Conservation (phyloP, 768 basidiomycete genomes). For the Agaricus blazei region DNA sequence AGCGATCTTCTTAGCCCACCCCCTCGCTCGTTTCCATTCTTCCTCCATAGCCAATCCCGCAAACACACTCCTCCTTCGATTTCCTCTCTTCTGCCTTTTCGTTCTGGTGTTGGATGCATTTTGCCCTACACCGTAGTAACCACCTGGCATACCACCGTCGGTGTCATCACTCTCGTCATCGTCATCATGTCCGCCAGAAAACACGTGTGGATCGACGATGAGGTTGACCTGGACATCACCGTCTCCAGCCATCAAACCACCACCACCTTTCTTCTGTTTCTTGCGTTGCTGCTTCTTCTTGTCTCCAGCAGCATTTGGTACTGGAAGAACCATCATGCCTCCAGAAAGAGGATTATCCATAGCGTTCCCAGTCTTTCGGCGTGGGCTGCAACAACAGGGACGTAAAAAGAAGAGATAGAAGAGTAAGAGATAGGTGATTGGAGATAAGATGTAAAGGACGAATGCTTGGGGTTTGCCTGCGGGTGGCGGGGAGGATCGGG, state of each 20-base stretch:
- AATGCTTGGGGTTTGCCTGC: slow-evolving; percentile 47
- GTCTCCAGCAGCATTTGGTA: slow-evolving; percentile 31
- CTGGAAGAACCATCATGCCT: slow-evolving; percentile 57
- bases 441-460: slow-evolving; percentile 52
- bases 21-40: slow-evolving; percentile 53
- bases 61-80: slow-evolving; percentile 47
- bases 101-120: slow-evolving; percentile 13
- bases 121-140: slow-evolving; percentile 19
- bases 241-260: slow-evolving; percentile 24
- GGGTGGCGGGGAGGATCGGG: slow-evolving; percentile 51
- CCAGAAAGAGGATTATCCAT: slow-evolving; percentile 22
- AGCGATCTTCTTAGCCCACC: slow-evolving; percentile 47
- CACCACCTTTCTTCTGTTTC: slow-evolving; percentile 35
- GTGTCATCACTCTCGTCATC: slow-evolving; percentile 34
- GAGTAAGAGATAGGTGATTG: slow-evolving; percentile 44
- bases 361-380: slow-evolving; percentile 14
- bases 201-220: slow-evolving; percentile 63
- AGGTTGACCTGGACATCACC: slow-evolving; percentile 65
- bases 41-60: slow-evolving; percentile 60
- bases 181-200: slow-evolving; percentile 30
- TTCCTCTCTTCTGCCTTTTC: slow-evolving; percentile 25
- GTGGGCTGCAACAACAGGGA: slow-evolving; percentile 45
- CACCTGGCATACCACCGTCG: slow-evolving; percentile 28
- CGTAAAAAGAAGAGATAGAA: slow-evolving; percentile 54
- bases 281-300: slow-evolving; percentile 32